These are phyloP conservation scores for Neurospora sp. DNA, from an alignment of 495 filamentous ascomycete species.

Conservation along the genomic window DNA sequence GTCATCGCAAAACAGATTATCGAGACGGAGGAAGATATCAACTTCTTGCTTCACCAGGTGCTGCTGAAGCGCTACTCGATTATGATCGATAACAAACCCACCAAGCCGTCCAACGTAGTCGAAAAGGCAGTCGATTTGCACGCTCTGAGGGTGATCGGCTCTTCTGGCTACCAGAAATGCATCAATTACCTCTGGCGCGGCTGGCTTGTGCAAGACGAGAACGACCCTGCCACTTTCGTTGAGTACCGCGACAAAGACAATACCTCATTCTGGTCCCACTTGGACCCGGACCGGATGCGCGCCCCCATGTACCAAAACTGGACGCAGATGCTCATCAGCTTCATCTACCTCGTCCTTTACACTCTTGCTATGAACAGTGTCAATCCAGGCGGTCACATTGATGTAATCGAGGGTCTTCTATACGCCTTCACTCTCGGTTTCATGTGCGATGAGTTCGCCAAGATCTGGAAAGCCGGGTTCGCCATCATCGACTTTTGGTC, in stretches of 20 bases:
- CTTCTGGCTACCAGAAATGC: conserved; percentile 89
- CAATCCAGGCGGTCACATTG: conserved; percentile 65
- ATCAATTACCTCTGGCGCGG: conserved; percentile 87
- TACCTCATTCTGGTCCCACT: conserved; percentile 63
- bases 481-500: conserved; percentile 94
- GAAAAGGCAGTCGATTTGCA: conserved; percentile 91
- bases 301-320: conserved; percentile 86
- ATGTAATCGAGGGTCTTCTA: conserved; percentile 72
- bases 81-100: conserved; percentile 58
- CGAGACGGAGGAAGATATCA: conserved; percentile 66
- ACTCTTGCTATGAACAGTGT: conserved; percentile 89
- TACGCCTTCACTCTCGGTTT: conserved; percentile 93
- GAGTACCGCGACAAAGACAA: conserved; percentile 71
- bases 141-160: conserved; percentile 75
- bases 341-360: conserved; percentile 76
- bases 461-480: conserved; percentile 86
- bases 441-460: conserved; percentile 73
- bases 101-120: conserved; percentile 70
- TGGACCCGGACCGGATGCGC: conserved; percentile 90
- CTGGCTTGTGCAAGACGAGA: conserved; percentile 91
- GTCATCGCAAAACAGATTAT: conserved; percentile 93
- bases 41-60: conserved; percentile 66
- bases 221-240: conserved; percentile 76
- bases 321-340: conserved; percentile 72
- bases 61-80: conserved; percentile 90